Evolutionary conservation across 345 rosid genomes (phyloP), one percentile per base, ranked within the genome.

Genomic region (Cardamine resedifolia): DNA sequence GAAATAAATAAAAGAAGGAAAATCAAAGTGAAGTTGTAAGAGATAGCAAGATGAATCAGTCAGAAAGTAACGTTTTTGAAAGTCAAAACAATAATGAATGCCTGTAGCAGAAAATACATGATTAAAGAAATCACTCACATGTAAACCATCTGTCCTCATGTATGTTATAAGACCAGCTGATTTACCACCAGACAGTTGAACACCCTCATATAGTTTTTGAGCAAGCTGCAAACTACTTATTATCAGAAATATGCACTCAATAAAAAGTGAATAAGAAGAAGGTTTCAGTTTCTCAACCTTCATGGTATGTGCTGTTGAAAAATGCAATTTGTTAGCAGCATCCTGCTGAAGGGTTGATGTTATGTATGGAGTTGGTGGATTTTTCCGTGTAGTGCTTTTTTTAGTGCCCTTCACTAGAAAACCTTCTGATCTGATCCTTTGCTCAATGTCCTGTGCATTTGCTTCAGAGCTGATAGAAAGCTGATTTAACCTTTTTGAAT

Each of bases 291-390:
- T n/a, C 15, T 34, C 67, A 71, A 95, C 99, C 98, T 83, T 91
- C 99, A 95, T 90, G 64, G 99, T 90, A 68, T 88, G 50, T 45
- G 86, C 58, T 49, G 96, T 82, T 49, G 85, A 50, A 80, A 90
- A 95, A 80, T 88, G 81, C 67, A 95, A 83, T 77, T 85, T 91
- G 81, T 86, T 91, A 73, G 96, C 96, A 71, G 99, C 99, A 86
- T 95, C 99, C 76, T 95, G 98, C 85, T 95, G 99, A 75, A 95
- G 96, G 19, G 97, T 95, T 52, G 99, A 95, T 10, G 99, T 95
- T 77, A 91, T 95, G 77, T 87, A 95, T 16, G 99, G 99, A 51
- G 96, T 82, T 20, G 99, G 98, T 55, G 97, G 88, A 58, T 90
- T 91, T 80, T 72, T 95, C 73, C 82, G 83, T 18, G 77, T 69